Evolutionary conservation across 2,329 filamentous ascomycete genomes (phyloP), one percentile per base, ranked within the genome.

Genomic region (Pestalotiopsis sp.): DNA sequence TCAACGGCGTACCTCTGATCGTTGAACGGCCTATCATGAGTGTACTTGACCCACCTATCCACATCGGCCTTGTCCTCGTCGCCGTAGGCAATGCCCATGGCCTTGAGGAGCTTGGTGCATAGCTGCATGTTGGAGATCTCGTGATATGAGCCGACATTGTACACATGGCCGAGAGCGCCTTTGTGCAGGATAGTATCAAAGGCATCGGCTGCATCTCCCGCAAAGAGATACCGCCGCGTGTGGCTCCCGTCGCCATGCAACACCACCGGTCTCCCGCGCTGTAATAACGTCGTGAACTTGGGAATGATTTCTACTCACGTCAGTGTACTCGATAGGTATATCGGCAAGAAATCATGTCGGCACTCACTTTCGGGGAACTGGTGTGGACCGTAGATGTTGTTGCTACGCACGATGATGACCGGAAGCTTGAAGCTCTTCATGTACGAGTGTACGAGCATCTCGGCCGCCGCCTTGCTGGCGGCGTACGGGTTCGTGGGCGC

Each of bases 361-460:
- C 3, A 80, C 91, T 80, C 81, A 94, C 92, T 94, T 82, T 95
- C 92, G 0, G 92, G 92, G 78, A 92, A 94, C 78, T 95, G 93
- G 77, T 95, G 92, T 27, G 93, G 93, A 0, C 93, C 93, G 75
- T 95, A 96, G 38, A 95, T 92, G 75, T 96, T 95, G 83, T 95
- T 95, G 78, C 92, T 92, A 63, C 93, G 87, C 36, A 95, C 91
- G 73, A 95, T 93, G 72, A 95, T 93, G 65, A 90, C 89, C 1
- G 93, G 93, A 13, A 96, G 84, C 78, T 92, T 92, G 84, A 94
- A 95, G 79, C 91, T 93, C 82, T 93, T 94, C 77, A 91, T 87
- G 78, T 95, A 96, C n/a, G 92, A 93, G 78, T 92, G 90, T 17
- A 95, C 92, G 75, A 93, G 85, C 92, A 94, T 94, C 82, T 95